Base-by-base conservation (phyloP, 225 moss, liverwort and hornwort genomes). In the Lunularia cruciata region DNA sequence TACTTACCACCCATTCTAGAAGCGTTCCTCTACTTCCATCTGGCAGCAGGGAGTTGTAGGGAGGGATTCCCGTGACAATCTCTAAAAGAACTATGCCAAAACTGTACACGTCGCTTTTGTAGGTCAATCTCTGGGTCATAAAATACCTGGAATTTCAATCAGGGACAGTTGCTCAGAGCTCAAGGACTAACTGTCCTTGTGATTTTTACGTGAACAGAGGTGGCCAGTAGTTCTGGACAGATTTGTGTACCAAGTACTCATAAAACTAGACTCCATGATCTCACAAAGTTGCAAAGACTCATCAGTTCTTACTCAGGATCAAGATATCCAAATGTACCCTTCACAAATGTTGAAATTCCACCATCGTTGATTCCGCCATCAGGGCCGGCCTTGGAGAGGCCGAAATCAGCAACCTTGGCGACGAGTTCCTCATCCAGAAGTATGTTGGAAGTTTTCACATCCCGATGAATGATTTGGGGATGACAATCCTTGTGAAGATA, bases 341-440 rank as follows among this genome's bases (percentile, higher is more conserved):
- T 67, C 42, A 93, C 88, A 35, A 83, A 70, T 59, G 90, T 90
- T 47, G 92, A 93, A 58, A 93, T 57, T n/a, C n/a, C n/a, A 59
- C 87, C 87, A 65, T 78, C 86, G 0, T 83, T 82, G 33, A 27
- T 75, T 3, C 91, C 94, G 47, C 86, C 90, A 2, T 84, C 83
- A 0, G 79, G 85, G 27, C 82, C 81, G 46, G 79, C 73, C 63
- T 82, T 84, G 10, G 84, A 89, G 26, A 89, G 71, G 26, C 88
- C 88, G 22, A 89, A 89, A 30, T 89, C 88, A 48, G 89, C 84
- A 60, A 89, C 89, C 78, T 89, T 89, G 8, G 89, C 89, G n/a
- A 86, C 65, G 40, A 84, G 79, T 6, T 72, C 78, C 2, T 73
- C 82, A 55, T 89, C 74, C 13, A 89, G 76, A 40, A 89, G 64